Conservation (phyloP, 371 early-diverging fungal species). For the Rhizopus stolonifer region DNA sequence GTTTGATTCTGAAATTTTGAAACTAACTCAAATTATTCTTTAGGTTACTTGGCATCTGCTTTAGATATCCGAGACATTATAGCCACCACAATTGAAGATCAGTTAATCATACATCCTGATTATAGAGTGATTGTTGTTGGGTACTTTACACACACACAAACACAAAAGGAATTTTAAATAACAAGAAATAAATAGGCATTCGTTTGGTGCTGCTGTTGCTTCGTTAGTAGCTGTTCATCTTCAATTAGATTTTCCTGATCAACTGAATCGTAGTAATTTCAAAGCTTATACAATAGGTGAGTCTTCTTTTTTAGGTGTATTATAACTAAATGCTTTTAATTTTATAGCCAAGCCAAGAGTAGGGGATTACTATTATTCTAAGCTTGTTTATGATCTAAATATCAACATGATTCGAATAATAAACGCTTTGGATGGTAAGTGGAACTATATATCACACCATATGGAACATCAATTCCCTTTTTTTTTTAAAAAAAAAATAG, state of each 20-base stretch:
- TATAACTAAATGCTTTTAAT: no score
- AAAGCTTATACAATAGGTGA: slow-evolving; percentile 11
- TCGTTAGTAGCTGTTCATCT: slow-evolving; percentile 14
- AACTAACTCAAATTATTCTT: no score
- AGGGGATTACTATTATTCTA: slow-evolving; percentile 15
- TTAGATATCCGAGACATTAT: slow-evolving; percentile 16
- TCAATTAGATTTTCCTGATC: background rate
- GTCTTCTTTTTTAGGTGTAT: no score
- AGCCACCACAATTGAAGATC: slow-evolving; percentile 3
- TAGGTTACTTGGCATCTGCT: slow-evolving; percentile 4
- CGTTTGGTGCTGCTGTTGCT: slow-evolving; percentile 20
- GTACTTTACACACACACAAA: background rate
- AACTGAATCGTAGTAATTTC: slow-evolving; percentile 2
- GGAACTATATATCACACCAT: no score
- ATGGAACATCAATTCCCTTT: background rate
- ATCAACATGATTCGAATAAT: slow-evolving; percentile 4
- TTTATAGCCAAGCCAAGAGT: slow-evolving; percentile 18
- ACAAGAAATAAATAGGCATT: slow-evolving; percentile 14
- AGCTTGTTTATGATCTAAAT: background rate
- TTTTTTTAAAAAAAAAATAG: background rate
- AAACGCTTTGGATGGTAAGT: slow-evolving; percentile 14
- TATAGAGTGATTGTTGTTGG: slow-evolving; percentile 11
- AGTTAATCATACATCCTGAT: slow-evolving; percentile 11
- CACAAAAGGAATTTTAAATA: background rate
- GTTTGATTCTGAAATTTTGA: no score